These are phyloP conservation scores for Fraxinus sp. DNA, from an alignment of 305 asterid genomes.

Conservation along the genomic window DNA sequence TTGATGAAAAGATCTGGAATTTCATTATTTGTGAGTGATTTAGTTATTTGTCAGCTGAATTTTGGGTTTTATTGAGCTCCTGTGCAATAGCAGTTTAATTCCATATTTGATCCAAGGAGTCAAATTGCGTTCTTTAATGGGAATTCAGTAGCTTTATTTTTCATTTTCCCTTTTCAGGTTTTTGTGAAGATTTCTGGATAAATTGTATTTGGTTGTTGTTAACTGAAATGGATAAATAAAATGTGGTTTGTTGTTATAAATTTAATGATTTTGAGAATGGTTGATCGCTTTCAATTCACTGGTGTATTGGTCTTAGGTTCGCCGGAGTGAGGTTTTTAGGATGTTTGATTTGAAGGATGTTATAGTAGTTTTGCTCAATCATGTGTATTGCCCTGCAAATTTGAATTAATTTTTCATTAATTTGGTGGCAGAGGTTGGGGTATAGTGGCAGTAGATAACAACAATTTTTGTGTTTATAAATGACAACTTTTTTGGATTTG, in stretches of 20 bases:
- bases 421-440: background rate
- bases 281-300: background rate
- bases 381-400: background rate
- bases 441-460: background rate
- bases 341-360: slow-evolving; percentile 14
- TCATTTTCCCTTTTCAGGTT: background rate
- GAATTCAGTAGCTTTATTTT: slow-evolving; percentile 14
- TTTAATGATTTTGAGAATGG: background rate
- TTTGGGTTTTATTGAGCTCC: slow-evolving; percentile 15
- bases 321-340: slow-evolving; percentile 8
- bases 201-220: slow-evolving; percentile 8
- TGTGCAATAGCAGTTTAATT: slow-evolving; percentile 24
- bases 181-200: background rate
- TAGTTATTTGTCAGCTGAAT: slow-evolving; percentile 17
- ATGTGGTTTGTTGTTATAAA: slow-evolving; percentile 6
- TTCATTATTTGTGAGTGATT: slow-evolving; percentile 17
- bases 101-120: slow-evolving; percentile 30
- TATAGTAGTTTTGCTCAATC: slow-evolving; percentile 10
- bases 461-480: background rate
- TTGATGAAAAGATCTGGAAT: slow-evolving; percentile 27
- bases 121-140: slow-evolving; percentile 21
- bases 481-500: background rate
- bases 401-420: slow-evolving; percentile 6
- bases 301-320: slow-evolving; percentile 1
- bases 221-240: background rate